These are phyloP conservation scores for Hyphopichia wangnamkhiaoensis DNA, from an alignment of 1,139 yeast species.

Conservation along the genomic window DNA sequence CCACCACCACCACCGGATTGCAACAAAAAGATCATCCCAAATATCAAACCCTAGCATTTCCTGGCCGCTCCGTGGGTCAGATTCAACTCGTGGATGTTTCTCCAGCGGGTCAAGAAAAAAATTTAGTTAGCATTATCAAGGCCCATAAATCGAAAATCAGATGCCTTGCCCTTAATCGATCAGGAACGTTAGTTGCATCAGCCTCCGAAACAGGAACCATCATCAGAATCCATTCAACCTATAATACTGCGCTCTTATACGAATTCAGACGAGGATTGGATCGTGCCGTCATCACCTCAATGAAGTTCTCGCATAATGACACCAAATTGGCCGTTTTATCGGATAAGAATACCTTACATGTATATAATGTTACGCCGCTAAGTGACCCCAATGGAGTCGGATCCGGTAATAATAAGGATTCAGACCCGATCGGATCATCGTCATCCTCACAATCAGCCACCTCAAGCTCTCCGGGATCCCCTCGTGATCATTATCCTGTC, in stretches of 20 bases:
- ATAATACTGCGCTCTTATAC: constrained; percentile 67
- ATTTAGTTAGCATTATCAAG: constrained; percentile 69
- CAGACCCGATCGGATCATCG: neutral
- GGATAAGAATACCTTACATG: constrained; percentile 86
- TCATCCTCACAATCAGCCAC: neutral
- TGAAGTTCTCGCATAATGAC: constrained; percentile 81
- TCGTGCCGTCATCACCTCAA: constrained; percentile 74
- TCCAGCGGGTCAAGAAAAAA: constrained; percentile 60
- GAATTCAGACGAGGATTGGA: constrained; percentile 92
- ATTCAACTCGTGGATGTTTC: constrained; percentile 74
- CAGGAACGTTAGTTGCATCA: constrained; percentile 82
- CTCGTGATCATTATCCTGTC: constrained; percentile 7
- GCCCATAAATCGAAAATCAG: constrained; percentile 79
- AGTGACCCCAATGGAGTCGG: neutral
- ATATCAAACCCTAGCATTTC: constrained; percentile 67
- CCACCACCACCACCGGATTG: too few relatives aligned
- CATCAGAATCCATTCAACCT: constrained; percentile 74
- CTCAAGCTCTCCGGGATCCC: neutral
- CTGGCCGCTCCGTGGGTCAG: constrained; percentile 70
- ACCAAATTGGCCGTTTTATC: constrained; percentile 78
- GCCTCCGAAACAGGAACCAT: constrained; percentile 89
- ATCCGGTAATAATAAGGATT: neutral
- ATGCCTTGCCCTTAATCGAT: constrained; percentile 64
- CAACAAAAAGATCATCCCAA: constrained; percentile 22
- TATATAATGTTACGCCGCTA: constrained; percentile 55